Evolutionary conservation across 768 basidiomycete species (phyloP).

Genomic region (Scleroderma citrinum): DNA sequence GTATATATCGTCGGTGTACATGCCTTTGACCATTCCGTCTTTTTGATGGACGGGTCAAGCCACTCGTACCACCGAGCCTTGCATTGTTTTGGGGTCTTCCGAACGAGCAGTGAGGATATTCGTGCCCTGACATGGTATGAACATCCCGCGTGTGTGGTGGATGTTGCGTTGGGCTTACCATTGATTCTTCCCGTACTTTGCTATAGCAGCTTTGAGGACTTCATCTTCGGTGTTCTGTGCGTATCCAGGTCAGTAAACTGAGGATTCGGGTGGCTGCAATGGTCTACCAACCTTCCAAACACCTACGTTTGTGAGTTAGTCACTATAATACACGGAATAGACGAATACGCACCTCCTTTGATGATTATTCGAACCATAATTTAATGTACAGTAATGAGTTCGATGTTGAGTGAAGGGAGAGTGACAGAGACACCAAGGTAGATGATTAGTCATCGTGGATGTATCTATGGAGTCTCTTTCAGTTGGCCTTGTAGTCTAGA

Average conservation of each 20-base stretch:
- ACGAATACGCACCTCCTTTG: slow-evolving; percentile 62
- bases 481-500: slow-evolving; percentile 28
- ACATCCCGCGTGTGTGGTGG: neutral
- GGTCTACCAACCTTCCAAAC: slow-evolving; percentile 75
- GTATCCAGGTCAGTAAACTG: slow-evolving; percentile 8
- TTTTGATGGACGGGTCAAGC: slow-evolving; percentile 99
- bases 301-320: slow-evolving; percentile 34
- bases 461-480: neutral
- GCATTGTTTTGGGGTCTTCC: slow-evolving; percentile 99
- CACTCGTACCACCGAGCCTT: slow-evolving; percentile 99
- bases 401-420: neutral
- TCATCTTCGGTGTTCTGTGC: slow-evolving; percentile 91
- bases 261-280: neutral
- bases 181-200: slow-evolving; percentile 96
- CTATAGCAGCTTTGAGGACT: slow-evolving; percentile 97
- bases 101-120: slow-evolving; percentile 93
- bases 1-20: slow-evolving; percentile 10
- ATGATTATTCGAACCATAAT: slow-evolving; percentile 85
- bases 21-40: slow-evolving; percentile 99
- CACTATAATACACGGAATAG: neutral
- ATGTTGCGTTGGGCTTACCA: slow-evolving; percentile 45
- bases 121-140: slow-evolving; percentile 62
- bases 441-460: neutral
- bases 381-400: neutral
- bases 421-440: neutral